Evolutionary conservation across 345 rosid species (phyloP).

Genomic region (Jatropha curcas): DNA sequence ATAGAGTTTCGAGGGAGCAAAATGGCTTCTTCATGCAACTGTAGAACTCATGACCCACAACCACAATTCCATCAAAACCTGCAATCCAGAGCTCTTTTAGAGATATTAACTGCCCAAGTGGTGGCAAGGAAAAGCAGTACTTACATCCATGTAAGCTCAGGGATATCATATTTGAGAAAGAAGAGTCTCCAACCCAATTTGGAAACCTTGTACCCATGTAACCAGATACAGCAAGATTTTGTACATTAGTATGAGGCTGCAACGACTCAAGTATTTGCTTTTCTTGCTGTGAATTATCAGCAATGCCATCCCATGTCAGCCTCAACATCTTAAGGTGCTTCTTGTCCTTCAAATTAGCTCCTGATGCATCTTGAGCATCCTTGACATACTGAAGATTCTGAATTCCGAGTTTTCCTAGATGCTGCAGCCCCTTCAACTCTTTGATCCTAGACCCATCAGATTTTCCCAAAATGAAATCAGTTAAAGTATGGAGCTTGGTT

Average conservation of each 20-base stretch:
- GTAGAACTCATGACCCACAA: not conserved
- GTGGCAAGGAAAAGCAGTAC: not conserved
- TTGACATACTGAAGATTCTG: not conserved
- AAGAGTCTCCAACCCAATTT: constrained; percentile 4
- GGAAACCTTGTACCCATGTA: constrained; percentile 14
- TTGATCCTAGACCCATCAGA: not conserved
- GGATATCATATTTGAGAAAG: not conserved
- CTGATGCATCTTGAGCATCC: not conserved
- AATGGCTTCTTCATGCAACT: not conserved
- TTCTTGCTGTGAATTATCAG: not conserved
- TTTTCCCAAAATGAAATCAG: constrained; percentile 7
- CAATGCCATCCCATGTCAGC: not conserved
- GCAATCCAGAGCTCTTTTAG: not conserved
- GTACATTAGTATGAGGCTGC: not conserved
- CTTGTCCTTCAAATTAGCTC: not conserved
- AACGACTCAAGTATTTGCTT: not conserved
- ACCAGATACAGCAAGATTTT: not conserved
- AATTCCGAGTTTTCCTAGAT: not conserved
- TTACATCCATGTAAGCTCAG: not conserved
- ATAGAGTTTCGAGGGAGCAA: not conserved
- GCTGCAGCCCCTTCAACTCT: not conserved
- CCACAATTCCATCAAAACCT: not conserved
- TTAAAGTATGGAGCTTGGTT: not conserved
- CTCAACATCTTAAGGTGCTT: not conserved
- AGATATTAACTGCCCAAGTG: constrained; percentile 6